Base-by-base conservation (phyloP, 2,329 filamentous ascomycete genomes). In the Helotiales sp. region DNA sequence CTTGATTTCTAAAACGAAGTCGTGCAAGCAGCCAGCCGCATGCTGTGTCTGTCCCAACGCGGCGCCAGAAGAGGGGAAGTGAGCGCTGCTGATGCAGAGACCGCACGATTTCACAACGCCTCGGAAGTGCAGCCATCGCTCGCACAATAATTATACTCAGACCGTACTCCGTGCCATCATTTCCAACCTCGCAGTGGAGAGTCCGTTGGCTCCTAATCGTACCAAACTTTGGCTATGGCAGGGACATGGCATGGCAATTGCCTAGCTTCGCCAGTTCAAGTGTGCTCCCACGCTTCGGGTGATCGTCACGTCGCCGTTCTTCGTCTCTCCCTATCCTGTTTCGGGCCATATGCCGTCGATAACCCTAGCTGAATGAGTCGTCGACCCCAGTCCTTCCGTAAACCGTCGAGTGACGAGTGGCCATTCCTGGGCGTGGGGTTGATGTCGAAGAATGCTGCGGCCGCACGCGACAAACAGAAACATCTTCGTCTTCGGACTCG, bases 301-400 rank as follows among this genome's bases (percentile, higher is more conserved):
- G 63, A 65, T 65, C 63, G 49, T 57, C 61, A 59, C 52, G 53
- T 57, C 51, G 53, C 61, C 52, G 40, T 56, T 34, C 54, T 54
- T 47, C 44, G 9, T 30, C 44, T 44, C 50, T 30, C 51, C 33
- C 33, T 54, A 29, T 48, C 52, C 55, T 44, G 33, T 46, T 62
- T 58, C 52, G 31, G 49, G 49, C 44, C 46, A 54, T 55, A 25
- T 60, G 58, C 58, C 54, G 51, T 42, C 31, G 29, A 52, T 49
- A 55, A 54, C 25, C 27, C 25, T 50, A 34, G 15, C n/a, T 30
- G 19, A n/a, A 8, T 54, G 47, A 51, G 47, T 52, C 42, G 33
- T 38, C 5, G 50, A 33, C 36, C 48, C 44, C 7, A 33, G 46
- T 49, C 36, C 47, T 33, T 38, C 42, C 50, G 17, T 48, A 30